Percentiles rank a stretch among this genome's conserved stretches.
phyloP scores from a whole-genome alignment of 2,329 filamentous ascomycete genomes.

The Nothopassalora personata region DNA sequence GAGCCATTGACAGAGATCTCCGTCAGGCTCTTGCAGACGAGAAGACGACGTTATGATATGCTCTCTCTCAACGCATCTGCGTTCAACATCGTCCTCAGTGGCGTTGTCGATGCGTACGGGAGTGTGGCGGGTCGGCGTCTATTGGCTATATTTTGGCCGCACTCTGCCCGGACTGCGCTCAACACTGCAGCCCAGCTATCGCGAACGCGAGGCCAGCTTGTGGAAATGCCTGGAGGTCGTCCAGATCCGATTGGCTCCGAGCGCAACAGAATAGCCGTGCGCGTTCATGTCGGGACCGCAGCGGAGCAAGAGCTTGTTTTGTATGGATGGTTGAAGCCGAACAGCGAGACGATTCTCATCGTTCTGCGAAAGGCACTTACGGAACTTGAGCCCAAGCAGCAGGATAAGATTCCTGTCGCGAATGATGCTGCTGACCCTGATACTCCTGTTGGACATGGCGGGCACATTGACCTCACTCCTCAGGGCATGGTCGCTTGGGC shows the following conservation, averaged over 20 bases:
- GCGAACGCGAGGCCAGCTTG: background rate
- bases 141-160: conserved; percentile 45
- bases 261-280: conserved; percentile 12
- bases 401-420: background rate
- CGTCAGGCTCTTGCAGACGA: background rate
- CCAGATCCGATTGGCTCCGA: conserved; percentile 4
- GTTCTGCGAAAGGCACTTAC: conserved; percentile 21
- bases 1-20: conserved; percentile 16
- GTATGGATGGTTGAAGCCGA: conserved; percentile 22
- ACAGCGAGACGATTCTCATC: conserved; percentile 21
- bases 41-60: conserved; percentile 2
- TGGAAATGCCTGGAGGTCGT: conserved; percentile 4
- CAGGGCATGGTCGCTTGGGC: conserved; percentile 19
- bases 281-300: background rate
- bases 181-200: conserved; percentile 3
- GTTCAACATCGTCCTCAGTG: conserved; percentile 52
- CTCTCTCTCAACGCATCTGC: conserved; percentile 28
- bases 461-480: conserved; percentile 6
- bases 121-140: conserved; percentile 44
- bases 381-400: conserved; percentile 6
- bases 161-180: conserved; percentile 7
- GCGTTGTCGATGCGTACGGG: conserved; percentile 48
- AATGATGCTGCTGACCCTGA: background rate
- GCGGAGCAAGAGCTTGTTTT: conserved; percentile 11
- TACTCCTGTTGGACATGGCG: background rate